phyloP scores from a whole-genome alignment of 768 basidiomycete species.

The Cantharellus cinnabarinus region DNA sequence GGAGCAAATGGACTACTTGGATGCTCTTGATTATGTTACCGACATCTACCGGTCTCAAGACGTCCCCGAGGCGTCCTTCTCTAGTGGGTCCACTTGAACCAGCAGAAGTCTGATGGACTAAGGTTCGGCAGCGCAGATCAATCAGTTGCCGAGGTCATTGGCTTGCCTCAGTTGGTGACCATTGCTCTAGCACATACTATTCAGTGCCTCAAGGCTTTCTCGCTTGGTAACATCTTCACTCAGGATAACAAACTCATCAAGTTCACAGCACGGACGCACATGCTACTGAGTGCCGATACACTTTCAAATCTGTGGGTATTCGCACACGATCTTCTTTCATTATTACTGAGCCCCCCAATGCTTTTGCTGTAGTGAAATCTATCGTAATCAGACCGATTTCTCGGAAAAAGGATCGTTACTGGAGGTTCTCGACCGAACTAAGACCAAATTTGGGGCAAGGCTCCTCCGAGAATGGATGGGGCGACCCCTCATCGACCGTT shows the following conservation, averaged over 20 bases:
- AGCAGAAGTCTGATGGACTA: neutral
- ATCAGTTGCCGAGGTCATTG: conserved; percentile 38
- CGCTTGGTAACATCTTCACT: conserved; percentile 55
- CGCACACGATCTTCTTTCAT: neutral
- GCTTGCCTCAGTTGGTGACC: conserved; percentile 48
- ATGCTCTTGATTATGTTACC: conserved; percentile 48
- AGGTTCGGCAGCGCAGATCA: conserved; percentile 23
- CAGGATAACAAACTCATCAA: conserved; percentile 59
- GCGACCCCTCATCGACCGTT: conserved; percentile 58
- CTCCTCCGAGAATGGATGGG: conserved; percentile 74
- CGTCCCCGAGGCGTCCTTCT: conserved; percentile 28
- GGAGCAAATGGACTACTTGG: conserved; percentile 34
- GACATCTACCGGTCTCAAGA: conserved; percentile 32
- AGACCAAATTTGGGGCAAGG: conserved; percentile 75
- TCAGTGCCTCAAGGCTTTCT: conserved; percentile 49
- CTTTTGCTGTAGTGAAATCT: conserved; percentile 46
- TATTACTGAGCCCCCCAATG: neutral
- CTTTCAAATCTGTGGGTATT: conserved; percentile 45
- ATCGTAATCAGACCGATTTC: conserved; percentile 70
- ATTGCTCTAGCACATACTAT: conserved; percentile 56
- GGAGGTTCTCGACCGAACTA: conserved; percentile 70
- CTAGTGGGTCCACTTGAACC: conserved; percentile 8
- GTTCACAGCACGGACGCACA: conserved; percentile 59
- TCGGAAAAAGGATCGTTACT: conserved; percentile 56
- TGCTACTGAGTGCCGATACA: conserved; percentile 81